Percentiles rank a stretch among this genome's conserved stretches.
Evolutionary conservation across 768 basidiomycete genomes (phyloP).

Genomic region (Termitomyces sp.): DNA sequence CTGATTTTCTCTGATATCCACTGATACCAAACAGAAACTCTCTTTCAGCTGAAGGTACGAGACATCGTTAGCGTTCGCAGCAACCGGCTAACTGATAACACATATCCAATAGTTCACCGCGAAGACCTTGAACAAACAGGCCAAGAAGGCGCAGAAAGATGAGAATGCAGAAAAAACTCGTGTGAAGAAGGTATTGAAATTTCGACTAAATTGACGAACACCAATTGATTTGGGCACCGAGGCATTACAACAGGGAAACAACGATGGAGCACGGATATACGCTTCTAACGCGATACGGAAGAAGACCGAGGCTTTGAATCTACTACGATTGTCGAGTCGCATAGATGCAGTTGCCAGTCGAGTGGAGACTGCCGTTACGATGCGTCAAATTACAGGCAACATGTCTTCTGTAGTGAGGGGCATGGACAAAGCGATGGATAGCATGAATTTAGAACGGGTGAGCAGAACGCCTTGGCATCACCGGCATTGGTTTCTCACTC

Average conservation of each 20-base stretch:
- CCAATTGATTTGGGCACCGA: slow-evolving; percentile 25
- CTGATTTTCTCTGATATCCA: not conserved
- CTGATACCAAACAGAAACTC: slow-evolving; percentile 65
- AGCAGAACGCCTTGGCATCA: slow-evolving; percentile 20
- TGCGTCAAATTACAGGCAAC: slow-evolving; percentile 93
- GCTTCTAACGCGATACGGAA: slow-evolving; percentile 98
- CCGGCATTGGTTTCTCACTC: not conserved
- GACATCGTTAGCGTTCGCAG: slow-evolving; percentile 3
- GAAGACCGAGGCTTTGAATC: slow-evolving; percentile 91
- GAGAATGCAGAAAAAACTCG: slow-evolving; percentile 84
- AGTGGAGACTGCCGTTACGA: slow-evolving; percentile 97
- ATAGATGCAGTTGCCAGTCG: slow-evolving; percentile 96
- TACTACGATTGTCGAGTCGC: slow-evolving; percentile 83
- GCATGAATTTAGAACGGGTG: slow-evolving; percentile 97
- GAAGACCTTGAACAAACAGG: slow-evolving; percentile 90
- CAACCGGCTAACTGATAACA: not conserved
- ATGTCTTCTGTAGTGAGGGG: slow-evolving; percentile 96
- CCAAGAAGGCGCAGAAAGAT: slow-evolving; percentile 97
- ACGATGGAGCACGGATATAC: slow-evolving; percentile 95
- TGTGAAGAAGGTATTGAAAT: slow-evolving; percentile 75
- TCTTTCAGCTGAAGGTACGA: slow-evolving; percentile 95
- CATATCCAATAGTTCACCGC: slow-evolving; percentile 80
- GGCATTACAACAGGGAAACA: slow-evolving; percentile 96
- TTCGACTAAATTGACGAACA: not conserved
- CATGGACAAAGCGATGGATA: slow-evolving; percentile 99